Evolutionary conservation across 192 early-diverging fungal species (phyloP).

Genomic region (Physocladia obscura): DNA sequence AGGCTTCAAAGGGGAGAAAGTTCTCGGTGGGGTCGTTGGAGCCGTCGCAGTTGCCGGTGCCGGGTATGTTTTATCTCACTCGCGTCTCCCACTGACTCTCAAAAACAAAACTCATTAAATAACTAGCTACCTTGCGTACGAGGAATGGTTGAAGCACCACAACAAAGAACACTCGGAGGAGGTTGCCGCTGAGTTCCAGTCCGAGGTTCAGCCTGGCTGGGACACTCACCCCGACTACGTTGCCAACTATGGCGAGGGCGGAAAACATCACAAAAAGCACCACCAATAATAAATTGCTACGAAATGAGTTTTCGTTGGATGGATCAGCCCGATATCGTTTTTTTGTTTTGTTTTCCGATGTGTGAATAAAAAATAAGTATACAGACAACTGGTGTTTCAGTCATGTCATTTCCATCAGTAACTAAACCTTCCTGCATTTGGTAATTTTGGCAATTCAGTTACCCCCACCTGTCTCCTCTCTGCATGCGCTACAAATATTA

Average conservation of each 20-base stretch:
- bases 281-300: too few species aligned
- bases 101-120: background rate
- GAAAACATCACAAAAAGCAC: conserved; percentile 15
- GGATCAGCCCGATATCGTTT: too few species aligned
- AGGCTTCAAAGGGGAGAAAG: background rate
- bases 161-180: conserved; percentile 31
- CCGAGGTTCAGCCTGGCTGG: conserved; percentile 1
- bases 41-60: conserved; percentile 34
- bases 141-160: conserved; percentile 41
- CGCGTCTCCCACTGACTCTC: background rate
- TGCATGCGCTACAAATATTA: too few species aligned
- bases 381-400: too few species aligned
- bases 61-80: background rate
- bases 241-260: conserved; percentile 16
- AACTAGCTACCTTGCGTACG: conserved; percentile 28
- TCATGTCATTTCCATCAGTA: too few species aligned
- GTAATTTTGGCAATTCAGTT: too few species aligned
- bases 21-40: conserved; percentile 20
- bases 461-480: too few species aligned
- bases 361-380: too few species aligned
- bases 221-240: conserved; percentile 16
- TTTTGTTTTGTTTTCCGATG: too few species aligned
- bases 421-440: too few species aligned
- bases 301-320: too few species aligned
- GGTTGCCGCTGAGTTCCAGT: conserved; percentile 30